These are phyloP conservation scores for Neoscytalidium dimidiatum DNA, from an alignment of 2,329 filamentous ascomycete genomes.

Conservation along the genomic window DNA sequence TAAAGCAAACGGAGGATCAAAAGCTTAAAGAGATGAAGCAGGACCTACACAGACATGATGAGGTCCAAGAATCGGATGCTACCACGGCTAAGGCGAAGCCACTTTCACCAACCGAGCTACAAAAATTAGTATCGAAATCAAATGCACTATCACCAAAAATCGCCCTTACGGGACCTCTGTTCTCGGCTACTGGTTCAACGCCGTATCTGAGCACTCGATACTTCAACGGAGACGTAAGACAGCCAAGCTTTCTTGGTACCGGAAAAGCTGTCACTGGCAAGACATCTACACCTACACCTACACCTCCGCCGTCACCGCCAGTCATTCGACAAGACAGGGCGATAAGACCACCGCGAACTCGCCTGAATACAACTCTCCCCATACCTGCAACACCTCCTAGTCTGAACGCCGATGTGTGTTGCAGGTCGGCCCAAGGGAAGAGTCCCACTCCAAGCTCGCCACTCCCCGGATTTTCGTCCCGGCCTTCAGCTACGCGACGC, in stretches of 20 bases:
- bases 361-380: not conserved
- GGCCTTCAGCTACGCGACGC: not conserved
- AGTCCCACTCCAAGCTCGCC: not conserved
- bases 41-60: not conserved
- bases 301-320: not conserved
- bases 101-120: not conserved
- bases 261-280: not conserved
- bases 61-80: not conserved
- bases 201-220: not conserved
- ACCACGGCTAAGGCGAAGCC: not conserved
- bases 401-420: not conserved
- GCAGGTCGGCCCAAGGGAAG: not conserved
- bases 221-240: not conserved
- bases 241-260: not conserved
- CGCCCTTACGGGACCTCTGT: not conserved
- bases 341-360: not conserved
- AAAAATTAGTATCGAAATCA: not conserved
- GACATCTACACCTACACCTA: not conserved
- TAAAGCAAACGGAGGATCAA: conserved; percentile 22
- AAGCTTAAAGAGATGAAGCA: not conserved
- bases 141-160: not conserved
- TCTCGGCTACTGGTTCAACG: not conserved
- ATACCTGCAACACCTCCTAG: not conserved
- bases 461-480: not conserved
- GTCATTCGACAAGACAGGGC: not conserved